A percentile compares a stretch with the other conserved stretches of the same genome.
phyloP scores from a whole-genome alignment of 768 basidiomycete genomes.

The Kwoniella sp. region DNA sequence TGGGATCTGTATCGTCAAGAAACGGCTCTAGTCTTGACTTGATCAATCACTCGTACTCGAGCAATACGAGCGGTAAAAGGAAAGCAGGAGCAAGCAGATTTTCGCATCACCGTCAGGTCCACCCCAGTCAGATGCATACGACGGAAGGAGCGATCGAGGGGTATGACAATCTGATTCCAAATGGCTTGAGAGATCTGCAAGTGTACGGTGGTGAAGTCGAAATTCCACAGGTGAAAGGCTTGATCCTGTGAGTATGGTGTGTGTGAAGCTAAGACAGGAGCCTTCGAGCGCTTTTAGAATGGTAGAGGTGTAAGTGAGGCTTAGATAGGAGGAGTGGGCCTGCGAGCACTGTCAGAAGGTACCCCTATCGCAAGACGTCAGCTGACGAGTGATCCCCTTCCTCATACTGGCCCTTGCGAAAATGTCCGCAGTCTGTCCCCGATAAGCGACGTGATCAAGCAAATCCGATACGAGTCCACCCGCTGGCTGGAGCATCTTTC shows the following conservation, averaged over 20 bases:
- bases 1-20: neutral
- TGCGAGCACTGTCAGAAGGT: too few relatives aligned
- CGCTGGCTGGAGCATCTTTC: slow-evolving; percentile 35
- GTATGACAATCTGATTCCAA: slow-evolving; percentile 7
- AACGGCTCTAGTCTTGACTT: too few relatives aligned
- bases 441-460: slow-evolving; percentile 39
- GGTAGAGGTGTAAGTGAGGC: too few relatives aligned
- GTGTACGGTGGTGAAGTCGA: slow-evolving; percentile 32
- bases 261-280: too few relatives aligned
- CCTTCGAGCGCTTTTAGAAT: too few relatives aligned
- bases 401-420: neutral
- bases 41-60: too few relatives aligned
- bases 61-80: neutral
- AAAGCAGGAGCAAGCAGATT: too few relatives aligned
- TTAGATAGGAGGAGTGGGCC: too few relatives aligned
- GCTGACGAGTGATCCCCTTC: too few relatives aligned
- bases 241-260: slow-evolving; percentile 27
- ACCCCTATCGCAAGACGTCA: too few relatives aligned
- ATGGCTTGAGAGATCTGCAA: slow-evolving; percentile 27
- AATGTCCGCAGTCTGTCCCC: slow-evolving; percentile 21
- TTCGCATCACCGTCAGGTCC: too few relatives aligned
- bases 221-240: slow-evolving; percentile 29
- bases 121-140: too few relatives aligned
- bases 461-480: slow-evolving; percentile 33
- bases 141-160: slow-evolving; percentile 6